Evolutionary conservation across 306 rosid species (phyloP).

Genomic region (Chamaecrista fasciculata): DNA sequence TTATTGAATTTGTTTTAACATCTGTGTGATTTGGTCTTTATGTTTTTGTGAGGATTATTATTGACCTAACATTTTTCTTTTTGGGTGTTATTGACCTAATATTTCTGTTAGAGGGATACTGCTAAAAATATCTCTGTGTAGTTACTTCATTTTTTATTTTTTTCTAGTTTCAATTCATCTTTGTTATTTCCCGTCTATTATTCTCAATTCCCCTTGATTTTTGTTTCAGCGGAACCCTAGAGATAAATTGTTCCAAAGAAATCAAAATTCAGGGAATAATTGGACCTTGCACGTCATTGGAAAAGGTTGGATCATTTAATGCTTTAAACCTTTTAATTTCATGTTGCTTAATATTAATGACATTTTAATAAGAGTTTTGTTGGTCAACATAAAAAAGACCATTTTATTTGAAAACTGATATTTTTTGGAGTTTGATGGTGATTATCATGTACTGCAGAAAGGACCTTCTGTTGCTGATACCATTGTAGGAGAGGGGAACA

Average conservation of each 20-base stretch:
- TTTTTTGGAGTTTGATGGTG: conserved; percentile 34
- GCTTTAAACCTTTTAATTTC: conserved; percentile 14
- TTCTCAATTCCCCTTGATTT: conserved; percentile 29
- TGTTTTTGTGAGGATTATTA: background rate
- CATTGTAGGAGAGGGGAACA: conserved; percentile 77
- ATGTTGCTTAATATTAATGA: conserved; percentile 21
- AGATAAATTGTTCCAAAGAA: conserved; percentile 88
- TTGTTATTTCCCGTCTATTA: background rate
- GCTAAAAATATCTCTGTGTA: background rate
- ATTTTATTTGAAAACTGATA: background rate
- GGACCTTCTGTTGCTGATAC: conserved; percentile 90
- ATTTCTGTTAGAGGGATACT: conserved; percentile 5
- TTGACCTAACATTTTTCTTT: conserved; percentile 1
- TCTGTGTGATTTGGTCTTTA: background rate
- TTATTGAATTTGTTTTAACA: no score
- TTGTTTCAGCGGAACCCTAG: conserved; percentile 70
- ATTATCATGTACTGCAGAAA: conserved; percentile 53
- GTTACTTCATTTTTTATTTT: background rate
- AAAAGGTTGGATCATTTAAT: conserved; percentile 56
- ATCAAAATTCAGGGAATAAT: conserved; percentile 83
- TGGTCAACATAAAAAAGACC: background rate
- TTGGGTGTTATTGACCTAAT: background rate
- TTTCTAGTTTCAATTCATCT: background rate
- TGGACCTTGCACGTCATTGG: conserved; percentile 94
- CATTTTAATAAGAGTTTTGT: conserved; percentile 9